Evolutionary conservation across 2,329 filamentous ascomycete genomes (phyloP), one percentile per base, ranked within the genome.

Genomic region (Xylaria sp.): DNA sequence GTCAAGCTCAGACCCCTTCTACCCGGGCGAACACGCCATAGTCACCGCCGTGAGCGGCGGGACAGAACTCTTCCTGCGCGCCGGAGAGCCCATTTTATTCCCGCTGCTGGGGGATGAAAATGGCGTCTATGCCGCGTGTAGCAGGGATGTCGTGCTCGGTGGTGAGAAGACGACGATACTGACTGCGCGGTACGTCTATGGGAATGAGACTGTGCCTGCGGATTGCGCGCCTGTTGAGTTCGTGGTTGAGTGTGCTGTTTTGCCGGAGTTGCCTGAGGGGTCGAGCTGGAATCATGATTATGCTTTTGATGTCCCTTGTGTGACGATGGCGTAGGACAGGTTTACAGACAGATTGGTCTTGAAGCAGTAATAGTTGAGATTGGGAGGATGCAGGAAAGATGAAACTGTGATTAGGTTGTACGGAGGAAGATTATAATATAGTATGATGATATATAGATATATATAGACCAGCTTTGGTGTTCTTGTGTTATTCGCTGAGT

Each of bases 181-280:
- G 18, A 66, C 66, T 1, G 52, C 57, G 3, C 8, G 66, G 23
- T 66, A 66, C 5, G 63, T 66, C 23, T 69, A 69, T 18, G 66
- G 62, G 10, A 39, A 55, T 15, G 66, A 69, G 66, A 58, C 44
- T 1, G 51, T 69, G 18, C 66, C 66, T 1, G 51, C n/a, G 0
- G 63, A 69, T 7, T 69, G 66, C 46, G 66, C 62, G 34, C 66
- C 62, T 1, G 37, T 69, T 4, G 66, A 69, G 63, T 59, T 69
- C 15, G 62, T 65, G 6, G 62, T 66, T 12, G 66, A 69, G 63
- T 69, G 66, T 57, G 66, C 66, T 4, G 28, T 15, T 31, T 51
- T 69, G 12, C 37, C 56, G 1, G 63, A 69, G 3, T 51, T 69
- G 9, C 66, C 66, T 0, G 63, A 48, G 3, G 66, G 63, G 15